phyloP scores from a whole-genome alignment of 23 red algal genomes.

The Rhodosorus marinus region DNA sequence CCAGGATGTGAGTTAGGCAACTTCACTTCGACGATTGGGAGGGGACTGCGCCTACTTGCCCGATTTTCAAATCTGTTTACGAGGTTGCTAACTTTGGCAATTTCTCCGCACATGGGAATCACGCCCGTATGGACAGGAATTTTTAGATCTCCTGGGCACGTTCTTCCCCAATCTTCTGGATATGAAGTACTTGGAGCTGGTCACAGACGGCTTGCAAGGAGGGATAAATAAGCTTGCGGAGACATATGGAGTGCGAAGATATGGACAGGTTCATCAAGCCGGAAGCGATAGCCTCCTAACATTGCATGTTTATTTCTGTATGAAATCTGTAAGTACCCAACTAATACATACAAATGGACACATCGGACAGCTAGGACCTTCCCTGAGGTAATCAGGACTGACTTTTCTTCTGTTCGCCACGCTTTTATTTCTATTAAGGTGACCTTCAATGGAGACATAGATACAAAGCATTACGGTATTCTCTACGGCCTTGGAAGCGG shows the following conservation, averaged over 20 bases:
- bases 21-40: too few species aligned
- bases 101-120: too few species aligned
- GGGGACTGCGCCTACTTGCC: too few species aligned
- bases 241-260: slow-evolving; percentile 27
- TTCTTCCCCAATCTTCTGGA: slow-evolving; percentile 88
- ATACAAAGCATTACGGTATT: slow-evolving; percentile 11
- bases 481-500: slow-evolving; percentile 28
- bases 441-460: slow-evolving; percentile 17
- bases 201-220: slow-evolving; percentile 56
- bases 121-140: slow-evolving; percentile 46
- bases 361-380: too few species aligned
- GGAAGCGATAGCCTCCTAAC: slow-evolving; percentile 70
- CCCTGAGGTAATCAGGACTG: too few species aligned
- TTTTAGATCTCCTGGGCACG: slow-evolving; percentile 58
- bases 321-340: too few species aligned
- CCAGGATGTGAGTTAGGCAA: too few species aligned
- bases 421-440: too few species aligned
- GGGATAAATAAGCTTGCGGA: slow-evolving; percentile 83
- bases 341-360: too few species aligned
- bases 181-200: slow-evolving; percentile 82
- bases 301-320: slow-evolving; percentile 64
- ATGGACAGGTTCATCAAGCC: slow-evolving; percentile 76
- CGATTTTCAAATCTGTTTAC: too few species aligned
- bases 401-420: too few species aligned
- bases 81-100: too few species aligned